A percentile compares a stretch with the other conserved stretches of the same genome.
These are phyloP conservation scores for Neurospora cerealis DNA, from an alignment of 495 filamentous ascomycete genomes.

Conservation along the genomic window DNA sequence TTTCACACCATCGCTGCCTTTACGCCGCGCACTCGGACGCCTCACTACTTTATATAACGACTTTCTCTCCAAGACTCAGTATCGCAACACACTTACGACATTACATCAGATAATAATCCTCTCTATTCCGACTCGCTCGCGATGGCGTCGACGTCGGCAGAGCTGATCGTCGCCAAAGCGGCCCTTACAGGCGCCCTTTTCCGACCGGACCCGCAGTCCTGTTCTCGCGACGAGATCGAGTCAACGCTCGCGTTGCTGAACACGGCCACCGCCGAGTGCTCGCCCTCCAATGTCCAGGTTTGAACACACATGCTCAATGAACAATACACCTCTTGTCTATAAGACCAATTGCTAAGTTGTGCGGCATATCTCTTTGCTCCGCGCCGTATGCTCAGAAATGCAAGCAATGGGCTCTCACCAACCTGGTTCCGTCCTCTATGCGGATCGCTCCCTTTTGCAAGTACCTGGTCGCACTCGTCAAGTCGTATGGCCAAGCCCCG, in stretches of 20 bases:
- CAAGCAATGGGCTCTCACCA: constrained; percentile 73
- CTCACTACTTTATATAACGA: background rate
- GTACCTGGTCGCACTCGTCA: constrained; percentile 61
- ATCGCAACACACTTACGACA: background rate
- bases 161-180: constrained; percentile 73
- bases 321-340: constrained; percentile 28
- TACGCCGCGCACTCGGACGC: background rate
- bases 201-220: constrained; percentile 61
- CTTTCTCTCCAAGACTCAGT: background rate
- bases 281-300: constrained; percentile 87
- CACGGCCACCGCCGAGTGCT: constrained; percentile 61
- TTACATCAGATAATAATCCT: background rate
- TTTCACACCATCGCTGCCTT: background rate
- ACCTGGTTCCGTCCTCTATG: constrained; percentile 57
- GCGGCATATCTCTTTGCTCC: constrained; percentile 17
- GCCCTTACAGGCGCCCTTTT: constrained; percentile 67
- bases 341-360: constrained; percentile 49
- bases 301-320: constrained; percentile 46
- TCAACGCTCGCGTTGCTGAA: constrained; percentile 60
- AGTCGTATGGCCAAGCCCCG: constrained; percentile 39
- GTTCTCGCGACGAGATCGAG: constrained; percentile 62
- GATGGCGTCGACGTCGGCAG: constrained; percentile 65
- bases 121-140: background rate
- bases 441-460: constrained; percentile 61
- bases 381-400: constrained; percentile 51